Base-by-base conservation (phyloP, 441 rosid species). In the Omphalea diandra region DNA sequence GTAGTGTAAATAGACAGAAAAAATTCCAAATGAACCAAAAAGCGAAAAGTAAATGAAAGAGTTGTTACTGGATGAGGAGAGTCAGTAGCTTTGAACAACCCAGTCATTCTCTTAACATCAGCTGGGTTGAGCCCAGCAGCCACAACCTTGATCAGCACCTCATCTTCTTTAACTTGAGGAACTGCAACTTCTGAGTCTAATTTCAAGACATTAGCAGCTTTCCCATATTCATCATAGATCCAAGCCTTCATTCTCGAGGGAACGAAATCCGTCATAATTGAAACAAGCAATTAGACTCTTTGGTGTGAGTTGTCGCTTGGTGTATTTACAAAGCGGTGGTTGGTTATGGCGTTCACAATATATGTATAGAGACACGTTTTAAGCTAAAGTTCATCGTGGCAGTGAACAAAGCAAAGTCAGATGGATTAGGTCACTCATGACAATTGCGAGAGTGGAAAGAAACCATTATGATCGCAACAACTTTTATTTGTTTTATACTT, bases 51-150 rank as follows among this genome's bases (percentile, higher is more conserved):
- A 0, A 14, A 18, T 1, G 2, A 27, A 6, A 5, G 27, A 27
- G 7, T 32, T 20, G 38, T 70, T 82, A 88, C 90, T 80, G 90
- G 90, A 15, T 84, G 81, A 73, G 86, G 87, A 49, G 88, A 82
- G 73, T 90, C 94, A 1, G 87, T 85, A 72, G 80, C 86, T 79
- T 91, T 87, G 76, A 91, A 85, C 44, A 83, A 79, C 1, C 94
- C 94, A 76, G 76, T 83, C 73, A 87, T 82, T 76, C 93, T 76
- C 61, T 88, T 88, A 7, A 73, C 83, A 63, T 91, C 94, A 57
- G 89, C 89, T 43, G 91, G 94, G 73, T 91, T 88, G 67, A 89
- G 87, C 43, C 84, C 90, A 15, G 89, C 91, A 58, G 97, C 91
- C 50, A 73, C 80, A 64, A 88, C 97, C 68, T 88, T 88, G n/a